Evolutionary conservation across 1,284 basidiomycete species (phyloP), one percentile per base, ranked within the genome.

Genomic region (Sporisorium iseilematis-ciliati): DNA sequence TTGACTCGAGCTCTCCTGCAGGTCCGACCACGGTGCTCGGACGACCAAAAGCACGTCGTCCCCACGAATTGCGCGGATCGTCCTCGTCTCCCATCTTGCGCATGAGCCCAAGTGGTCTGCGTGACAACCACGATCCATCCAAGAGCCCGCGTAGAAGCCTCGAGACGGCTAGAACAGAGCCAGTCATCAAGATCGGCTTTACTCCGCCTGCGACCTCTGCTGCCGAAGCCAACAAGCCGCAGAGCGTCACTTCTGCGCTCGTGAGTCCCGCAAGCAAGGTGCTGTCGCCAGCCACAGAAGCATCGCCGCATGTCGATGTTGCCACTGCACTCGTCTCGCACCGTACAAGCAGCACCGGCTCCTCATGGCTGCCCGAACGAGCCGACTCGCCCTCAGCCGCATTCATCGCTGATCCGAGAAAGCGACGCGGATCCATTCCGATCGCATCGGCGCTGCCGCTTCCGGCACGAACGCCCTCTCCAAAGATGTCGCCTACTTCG

Each of bases 11-110:
- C 57, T 74, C 71, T 20, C 65, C 65, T 1, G 55, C 65, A 11
- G 52, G 35, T 35, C 52, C 71, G n/a, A 58, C 48, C 10, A 66
- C 68, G 3, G 41, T 65, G 8, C 61, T 68, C 16, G 73, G 73
- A 12, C 35, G 73, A 20, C 73, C 73, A 21, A 71, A 71, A 48
- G 61, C 73, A n/a, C 65, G 73, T 2, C 68, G 73, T 18, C 73
- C 73, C 11, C 65, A 76, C 50, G 73, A 76, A 50, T 49, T 76
- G 38, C 64, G 73, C n/a, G 65, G 65, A 41, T 76, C 68, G 6
- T 64, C 65, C 0, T 76, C 73, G 2, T 76, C 73, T 10, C 73
- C 73, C 8, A 48, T 71, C 35, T 45, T 76, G 61, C 73, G 73
- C 42, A 51, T 61, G 31, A 57, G 45, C 29, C 54, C 65, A 8